A percentile compares a stretch with the other conserved stretches of the same genome.
Conservation (phyloP, 768 basidiomycete genomes). For the Termitomyces sp. region DNA sequence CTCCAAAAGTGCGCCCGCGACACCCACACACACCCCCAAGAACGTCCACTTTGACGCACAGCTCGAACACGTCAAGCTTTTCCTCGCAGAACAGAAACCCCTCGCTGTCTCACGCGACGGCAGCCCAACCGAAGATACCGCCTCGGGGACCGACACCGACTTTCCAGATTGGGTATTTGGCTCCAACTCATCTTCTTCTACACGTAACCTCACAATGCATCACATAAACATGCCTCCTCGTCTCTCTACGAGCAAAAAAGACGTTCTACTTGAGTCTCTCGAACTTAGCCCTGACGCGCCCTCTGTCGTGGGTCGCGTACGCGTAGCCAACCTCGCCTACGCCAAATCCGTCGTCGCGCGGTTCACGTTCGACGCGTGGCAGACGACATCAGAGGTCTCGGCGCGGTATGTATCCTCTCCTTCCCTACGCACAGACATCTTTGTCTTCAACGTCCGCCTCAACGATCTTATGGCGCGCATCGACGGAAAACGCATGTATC, state of each 20-base stretch:
- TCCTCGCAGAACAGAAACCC: constrained; percentile 92
- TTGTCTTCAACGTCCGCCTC: constrained; percentile 70
- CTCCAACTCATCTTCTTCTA: constrained; percentile 20
- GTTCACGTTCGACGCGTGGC: constrained; percentile 94
- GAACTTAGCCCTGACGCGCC: constrained; percentile 44
- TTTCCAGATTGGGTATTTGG: constrained; percentile 68
- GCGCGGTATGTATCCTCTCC: constrained; percentile 56
- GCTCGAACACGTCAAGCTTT: constrained; percentile 91
- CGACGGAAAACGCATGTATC: constrained; percentile 76
- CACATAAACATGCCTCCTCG: constrained; percentile 61
- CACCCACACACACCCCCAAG: constrained; percentile 66
- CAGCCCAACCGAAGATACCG: constrained; percentile 78
- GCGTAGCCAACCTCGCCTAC: constrained; percentile 82
- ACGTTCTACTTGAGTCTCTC: constrained; percentile 52
- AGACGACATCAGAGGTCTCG: constrained; percentile 90
- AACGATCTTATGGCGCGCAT: constrained; percentile 71
- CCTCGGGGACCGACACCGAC: constrained; percentile 70
- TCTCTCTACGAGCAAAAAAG: constrained; percentile 25
- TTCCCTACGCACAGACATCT: constrained; percentile 59
- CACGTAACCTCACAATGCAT: constrained; percentile 47
- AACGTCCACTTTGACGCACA: constrained; percentile 90
- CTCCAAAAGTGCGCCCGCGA: constrained; percentile 70
- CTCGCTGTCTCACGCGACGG: constrained; percentile 89
- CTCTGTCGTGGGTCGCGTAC: constrained; percentile 65
- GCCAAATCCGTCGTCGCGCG: constrained; percentile 84